Evolutionary conservation across 2,329 filamentous ascomycete species (phyloP), one percentile per base, ranked within the genome.

Genomic region (Arthrobotrys conoides): DNA sequence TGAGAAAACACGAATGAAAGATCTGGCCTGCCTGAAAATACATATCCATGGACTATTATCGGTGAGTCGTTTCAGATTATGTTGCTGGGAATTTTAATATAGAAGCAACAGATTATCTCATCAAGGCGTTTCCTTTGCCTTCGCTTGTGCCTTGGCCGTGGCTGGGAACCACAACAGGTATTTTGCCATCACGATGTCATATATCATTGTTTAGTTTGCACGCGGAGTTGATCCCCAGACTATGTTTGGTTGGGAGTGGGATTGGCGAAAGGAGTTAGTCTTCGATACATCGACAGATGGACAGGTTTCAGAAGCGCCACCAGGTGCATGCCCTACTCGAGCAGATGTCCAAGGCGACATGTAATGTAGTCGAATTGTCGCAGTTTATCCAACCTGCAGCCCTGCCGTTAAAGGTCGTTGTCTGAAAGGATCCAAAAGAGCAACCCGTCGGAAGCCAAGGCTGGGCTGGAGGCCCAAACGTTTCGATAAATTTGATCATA

Each of bases 1-100:
- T 73, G 24, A 67, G 70, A 73, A 67, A 55, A 48, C 10, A 30
- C 30, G 46, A 22, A 33, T 33, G 38, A 59, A 59, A 66, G 66
- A 61, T 70, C 66, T 76, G 12, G 66, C 71, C 72, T 76, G 66
- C 72, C 72, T 66, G 49, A 76, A 76, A 69, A n/a, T 66, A 38
- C 65, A 65, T 51, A 38, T 51, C 44, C 30, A 27, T 41, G 46
- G 14, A 20, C 27, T 27, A 10, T 3, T 38, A 66, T 76, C 27
- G 49, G 53, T 24, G 55, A 44, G 18, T 33, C 48, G 72, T 76
- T 76, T 76, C 72, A 76, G 57, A 65, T 65, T 66, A 65, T 49
- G 48, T 66, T 57, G 24, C 36, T 48, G 16, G 63, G 51, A 24
- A 12, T 24, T 6, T 53, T 64, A 38, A 63, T 68, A 64, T 63